These are phyloP conservation scores for Pseudopyrenochaeta lycopersici DNA, from an alignment of 2,329 filamentous ascomycete genomes.

Conservation along the genomic window DNA sequence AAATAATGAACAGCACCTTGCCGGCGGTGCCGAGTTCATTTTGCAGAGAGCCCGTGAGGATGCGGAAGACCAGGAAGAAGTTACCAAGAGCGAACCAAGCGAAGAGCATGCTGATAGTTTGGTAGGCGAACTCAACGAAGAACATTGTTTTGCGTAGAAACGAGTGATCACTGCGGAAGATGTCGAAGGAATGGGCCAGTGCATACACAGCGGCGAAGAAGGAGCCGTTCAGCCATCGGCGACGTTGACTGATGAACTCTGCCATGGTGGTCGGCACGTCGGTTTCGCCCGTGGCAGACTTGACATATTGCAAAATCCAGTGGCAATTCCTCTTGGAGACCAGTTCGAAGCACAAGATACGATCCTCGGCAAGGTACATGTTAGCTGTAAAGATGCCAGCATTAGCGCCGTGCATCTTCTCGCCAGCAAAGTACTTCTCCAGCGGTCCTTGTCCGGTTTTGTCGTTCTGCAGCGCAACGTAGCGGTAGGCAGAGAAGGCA, in stretches of 20 bases:
- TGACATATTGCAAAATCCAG: conserved; percentile 98
- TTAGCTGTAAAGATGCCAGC: conserved; percentile 98
- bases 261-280: conserved; percentile 95
- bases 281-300: conserved; percentile 94
- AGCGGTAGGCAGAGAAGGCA: conserved; percentile 98
- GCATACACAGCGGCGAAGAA: conserved; percentile 98
- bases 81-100: conserved; percentile 98
- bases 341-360: conserved; percentile 98
- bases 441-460: conserved; percentile 91
- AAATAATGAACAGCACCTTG: conserved; percentile 83
- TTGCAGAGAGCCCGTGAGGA: conserved; percentile 87
- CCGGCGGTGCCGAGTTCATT: conserved; percentile 80
- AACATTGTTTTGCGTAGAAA: conserved; percentile 88
- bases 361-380: conserved; percentile 98
- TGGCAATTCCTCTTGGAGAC: conserved; percentile 97
- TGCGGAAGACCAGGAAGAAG: conserved; percentile 99
- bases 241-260: conserved; percentile 92
- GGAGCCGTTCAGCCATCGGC: conserved; percentile 96
- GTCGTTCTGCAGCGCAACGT: conserved; percentile 93
- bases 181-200: conserved; percentile 92
- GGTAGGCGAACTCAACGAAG: conserved; percentile 91
- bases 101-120: conserved; percentile 96
- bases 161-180: conserved; percentile 92
- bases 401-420: conserved; percentile 92
- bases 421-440: conserved; percentile 96